Conservation (phyloP, 768 basidiomycete species). For the Trametes villosa region DNA sequence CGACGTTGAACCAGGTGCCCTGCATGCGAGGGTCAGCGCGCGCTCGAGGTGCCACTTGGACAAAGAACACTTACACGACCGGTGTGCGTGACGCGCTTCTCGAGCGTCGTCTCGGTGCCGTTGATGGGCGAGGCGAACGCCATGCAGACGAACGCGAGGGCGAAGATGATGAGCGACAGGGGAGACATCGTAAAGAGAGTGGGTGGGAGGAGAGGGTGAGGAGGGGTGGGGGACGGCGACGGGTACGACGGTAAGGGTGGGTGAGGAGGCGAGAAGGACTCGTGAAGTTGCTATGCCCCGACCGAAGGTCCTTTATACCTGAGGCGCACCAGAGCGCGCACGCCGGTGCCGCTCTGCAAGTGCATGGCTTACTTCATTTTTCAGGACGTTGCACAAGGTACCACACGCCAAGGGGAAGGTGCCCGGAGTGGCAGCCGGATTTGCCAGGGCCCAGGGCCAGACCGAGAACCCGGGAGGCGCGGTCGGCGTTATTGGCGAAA, state of each 20-base stretch:
- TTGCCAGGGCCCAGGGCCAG: conserved; percentile 10
- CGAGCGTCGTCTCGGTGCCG: conserved; percentile 41
- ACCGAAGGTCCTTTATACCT: conserved; percentile 29
- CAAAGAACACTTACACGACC: conserved; percentile 55
- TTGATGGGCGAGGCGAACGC: conserved; percentile 53
- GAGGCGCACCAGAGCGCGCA: conserved; percentile 2
- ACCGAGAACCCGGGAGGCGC: neutral
- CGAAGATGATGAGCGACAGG: conserved; percentile 39
- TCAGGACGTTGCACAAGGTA: neutral
- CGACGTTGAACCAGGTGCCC: conserved; percentile 73
- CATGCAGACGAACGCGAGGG: conserved; percentile 47
- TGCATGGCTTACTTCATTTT: conserved; percentile 22
- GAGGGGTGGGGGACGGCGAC: conserved; percentile 23
- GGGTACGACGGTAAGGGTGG: conserved; percentile 23
- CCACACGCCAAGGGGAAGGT: conserved; percentile 2
- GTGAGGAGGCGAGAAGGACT: conserved; percentile 31
- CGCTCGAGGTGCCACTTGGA: neutral
- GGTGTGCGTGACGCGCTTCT: conserved; percentile 54
- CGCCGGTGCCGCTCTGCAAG: conserved; percentile 8
- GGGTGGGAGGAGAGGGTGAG: conserved; percentile 19
- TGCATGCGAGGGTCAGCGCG: conserved; percentile 31
- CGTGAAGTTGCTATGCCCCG: conserved; percentile 17
- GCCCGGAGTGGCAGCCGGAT: neutral
- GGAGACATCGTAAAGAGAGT: conserved; percentile 42
- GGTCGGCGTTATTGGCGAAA: conserved; percentile 9